Evolutionary conservation across 2,329 filamentous ascomycete genomes (phyloP).

Genomic region (Pseudocercospora ulei): DNA sequence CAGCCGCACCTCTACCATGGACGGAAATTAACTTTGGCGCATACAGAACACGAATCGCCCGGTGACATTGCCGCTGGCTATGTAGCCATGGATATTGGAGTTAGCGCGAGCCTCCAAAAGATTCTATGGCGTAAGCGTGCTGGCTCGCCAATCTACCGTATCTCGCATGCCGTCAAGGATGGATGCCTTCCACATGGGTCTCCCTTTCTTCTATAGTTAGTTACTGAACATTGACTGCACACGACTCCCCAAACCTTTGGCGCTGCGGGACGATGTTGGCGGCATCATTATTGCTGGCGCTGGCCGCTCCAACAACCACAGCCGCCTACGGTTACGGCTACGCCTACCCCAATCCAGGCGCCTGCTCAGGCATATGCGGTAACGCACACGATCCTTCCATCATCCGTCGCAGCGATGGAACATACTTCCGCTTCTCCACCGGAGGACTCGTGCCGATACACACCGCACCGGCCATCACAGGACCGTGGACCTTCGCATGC

Average conservation of each 20-base stretch:
- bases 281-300: slow-evolving; percentile 9
- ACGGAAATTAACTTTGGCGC: too few relatives aligned
- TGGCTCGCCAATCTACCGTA: background rate
- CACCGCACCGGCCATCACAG: slow-evolving; percentile 41
- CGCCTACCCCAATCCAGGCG: slow-evolving; percentile 36
- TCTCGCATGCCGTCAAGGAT: background rate
- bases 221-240: background rate
- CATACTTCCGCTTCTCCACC: slow-evolving; percentile 48
- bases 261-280: slow-evolving; percentile 1
- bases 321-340: too few relatives aligned
- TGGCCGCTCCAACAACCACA: slow-evolving; percentile 19
- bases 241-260: background rate
- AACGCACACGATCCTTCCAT: slow-evolving; percentile 45
- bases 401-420: slow-evolving; percentile 43
- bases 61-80: too few relatives aligned
- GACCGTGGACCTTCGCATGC: slow-evolving; percentile 45
- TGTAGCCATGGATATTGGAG: too few relatives aligned
- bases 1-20: too few relatives aligned
- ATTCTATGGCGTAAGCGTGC: slow-evolving; percentile 4
- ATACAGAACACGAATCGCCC: too few relatives aligned
- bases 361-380: slow-evolving; percentile 38
- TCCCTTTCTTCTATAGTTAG: background rate
- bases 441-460: slow-evolving; percentile 44
- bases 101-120: too few relatives aligned
- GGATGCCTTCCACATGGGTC: background rate